Base-by-base conservation (phyloP, 768 basidiomycete genomes). In the Termitomyces sp. region DNA sequence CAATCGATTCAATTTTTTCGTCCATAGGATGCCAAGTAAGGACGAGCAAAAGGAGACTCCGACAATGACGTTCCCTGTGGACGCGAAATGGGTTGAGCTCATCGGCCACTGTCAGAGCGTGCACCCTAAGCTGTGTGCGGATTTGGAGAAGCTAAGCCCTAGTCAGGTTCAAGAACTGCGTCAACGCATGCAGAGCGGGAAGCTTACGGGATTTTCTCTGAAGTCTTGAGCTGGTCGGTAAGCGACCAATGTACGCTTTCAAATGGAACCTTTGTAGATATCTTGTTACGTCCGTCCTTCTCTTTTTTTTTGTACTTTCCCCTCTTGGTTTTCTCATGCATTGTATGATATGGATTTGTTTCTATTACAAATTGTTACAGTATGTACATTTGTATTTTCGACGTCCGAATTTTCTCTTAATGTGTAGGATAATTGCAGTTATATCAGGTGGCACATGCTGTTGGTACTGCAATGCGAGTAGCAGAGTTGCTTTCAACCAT, bases 111-210 rank as follows among this genome's bases (percentile, higher is more conserved):
- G 67, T 56, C 63, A 68, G 62, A 46, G 39, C 1, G 66, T 64
- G 20, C 74, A 76, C 50, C 63, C 69, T 6, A 66, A 69, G 20
- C 64, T 61, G 7, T 74, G 71, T 42, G 63, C 64, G 31, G 72
- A 70, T 44, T 56, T 76, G 22, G 70, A 71, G 46, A 66, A 60
- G 59, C 57, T 74, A 49, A 64, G 63, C 10, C 66, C 69, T 0
- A 64, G 62, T 39, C 72, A 74, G 64, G 64, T 76, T 16, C 67
- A 69, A 18, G 74, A 76, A 61, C 66, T 68, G 56, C 44, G 60
- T 12, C 69, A 69, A 42, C 59, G 66, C 14, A 46, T 68, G 62
- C 18, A 53, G 58, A 60, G 64, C 20, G 61, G 59, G 26, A 59
- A 57, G 43, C 37, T 59, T 9, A 54, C 60, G 3, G 56, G 60